Conservation (phyloP, 2,329 filamentous ascomycete genomes). For the Pezicula rhizophila region DNA sequence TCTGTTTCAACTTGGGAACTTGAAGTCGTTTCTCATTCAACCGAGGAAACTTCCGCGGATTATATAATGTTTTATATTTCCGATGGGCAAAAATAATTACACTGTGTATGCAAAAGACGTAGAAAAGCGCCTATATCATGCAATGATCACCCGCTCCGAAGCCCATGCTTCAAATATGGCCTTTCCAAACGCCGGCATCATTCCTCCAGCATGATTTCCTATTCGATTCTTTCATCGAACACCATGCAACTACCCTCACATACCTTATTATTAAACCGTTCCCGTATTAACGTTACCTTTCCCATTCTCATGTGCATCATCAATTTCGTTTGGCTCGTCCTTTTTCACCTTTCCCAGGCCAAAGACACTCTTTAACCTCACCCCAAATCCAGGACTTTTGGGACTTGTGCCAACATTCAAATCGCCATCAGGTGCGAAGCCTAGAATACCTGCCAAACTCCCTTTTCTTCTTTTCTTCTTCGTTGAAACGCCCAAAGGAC, state of each 20-base stretch:
- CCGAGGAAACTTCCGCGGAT: too few relatives aligned
- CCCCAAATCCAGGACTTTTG: conserved; percentile 6
- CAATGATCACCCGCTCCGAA: too few relatives aligned
- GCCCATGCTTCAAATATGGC: too few relatives aligned
- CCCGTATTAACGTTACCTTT: neutral
- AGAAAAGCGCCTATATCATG: too few relatives aligned
- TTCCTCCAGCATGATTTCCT: too few relatives aligned
- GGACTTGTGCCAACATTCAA: conserved; percentile 4
- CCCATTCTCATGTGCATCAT: neutral
- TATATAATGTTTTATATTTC: too few relatives aligned
- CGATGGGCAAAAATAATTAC: too few relatives aligned
- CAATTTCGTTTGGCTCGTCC: neutral
- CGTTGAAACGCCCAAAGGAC: neutral
- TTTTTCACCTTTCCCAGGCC: conserved; percentile 6
- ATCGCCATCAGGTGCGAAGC: conserved; percentile 12
- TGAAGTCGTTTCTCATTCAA: too few relatives aligned
- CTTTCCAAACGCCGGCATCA: too few relatives aligned
- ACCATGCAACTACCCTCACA: neutral
- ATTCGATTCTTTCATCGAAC: too few relatives aligned
- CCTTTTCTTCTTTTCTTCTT: conserved; percentile 20
- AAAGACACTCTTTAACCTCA: conserved; percentile 18
- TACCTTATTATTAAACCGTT: neutral
- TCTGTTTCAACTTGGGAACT: too few relatives aligned
- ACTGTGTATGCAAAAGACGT: too few relatives aligned
- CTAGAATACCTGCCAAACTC: conserved; percentile 23